These are phyloP conservation scores for Umbelopsis isabellina DNA, from an alignment of 192 early-diverging fungal species.

Conservation along the genomic window DNA sequence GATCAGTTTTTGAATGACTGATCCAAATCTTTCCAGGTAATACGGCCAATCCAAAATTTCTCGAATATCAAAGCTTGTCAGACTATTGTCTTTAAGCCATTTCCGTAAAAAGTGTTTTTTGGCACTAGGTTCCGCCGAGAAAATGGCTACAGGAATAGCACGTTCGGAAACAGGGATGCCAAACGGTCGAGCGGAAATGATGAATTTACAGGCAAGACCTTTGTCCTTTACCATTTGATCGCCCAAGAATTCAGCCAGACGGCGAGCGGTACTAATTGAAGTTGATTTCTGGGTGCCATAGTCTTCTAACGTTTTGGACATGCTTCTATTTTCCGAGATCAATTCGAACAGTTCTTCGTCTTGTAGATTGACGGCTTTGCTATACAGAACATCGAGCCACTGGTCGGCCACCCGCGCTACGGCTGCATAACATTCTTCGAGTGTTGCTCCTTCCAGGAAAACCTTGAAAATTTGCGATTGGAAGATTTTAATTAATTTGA, in stretches of 20 bases:
- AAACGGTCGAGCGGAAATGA: conserved; percentile 84
- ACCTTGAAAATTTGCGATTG: conserved; percentile 93
- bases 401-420: conserved; percentile 91
- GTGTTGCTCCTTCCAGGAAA: conserved; percentile 84
- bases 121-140: conserved; percentile 79
- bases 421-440: conserved; percentile 86
- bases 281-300: conserved; percentile 95
- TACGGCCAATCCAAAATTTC: conserved; percentile 96
- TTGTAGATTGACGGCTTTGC: conserved; percentile 74
- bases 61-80: conserved; percentile 85
- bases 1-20: conserved; percentile 95
- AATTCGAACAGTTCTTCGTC: conserved; percentile 94
- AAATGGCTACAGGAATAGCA: conserved; percentile 94
- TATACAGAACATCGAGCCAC: conserved; percentile 95
- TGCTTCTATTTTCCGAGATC: conserved; percentile 96
- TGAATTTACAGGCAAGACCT: conserved; percentile 93
- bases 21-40: conserved; percentile 94
- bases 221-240: conserved; percentile 99
- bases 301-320: conserved; percentile 93
- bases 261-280: conserved; percentile 91
- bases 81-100: conserved; percentile 84
- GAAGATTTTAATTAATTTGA: conserved; percentile 98
- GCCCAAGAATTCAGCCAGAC: conserved; percentile 95
- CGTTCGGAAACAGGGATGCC: conserved; percentile 90
- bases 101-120: conserved; percentile 84